phyloP scores from a whole-genome alignment of 2,329 filamentous ascomycete species.

The Pleurostoma richardsiae region DNA sequence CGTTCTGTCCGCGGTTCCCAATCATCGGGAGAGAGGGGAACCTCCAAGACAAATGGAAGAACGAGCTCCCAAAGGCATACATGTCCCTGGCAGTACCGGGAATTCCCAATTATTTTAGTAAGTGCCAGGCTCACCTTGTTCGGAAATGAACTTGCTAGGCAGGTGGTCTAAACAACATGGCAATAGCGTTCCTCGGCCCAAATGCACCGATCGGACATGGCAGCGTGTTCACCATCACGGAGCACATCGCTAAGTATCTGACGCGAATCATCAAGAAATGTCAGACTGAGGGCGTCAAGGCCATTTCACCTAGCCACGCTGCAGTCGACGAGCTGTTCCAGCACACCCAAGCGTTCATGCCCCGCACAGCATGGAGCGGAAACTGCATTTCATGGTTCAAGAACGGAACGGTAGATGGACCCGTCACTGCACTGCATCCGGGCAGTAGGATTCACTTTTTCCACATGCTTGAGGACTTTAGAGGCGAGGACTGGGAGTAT shows the following conservation, averaged over 20 bases:
- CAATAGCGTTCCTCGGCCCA: slow-evolving; percentile 43
- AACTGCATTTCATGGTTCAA: slow-evolving; percentile 48
- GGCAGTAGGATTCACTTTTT: slow-evolving; percentile 48
- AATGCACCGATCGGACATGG: slow-evolving; percentile 46
- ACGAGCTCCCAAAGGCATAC: slow-evolving; percentile 40
- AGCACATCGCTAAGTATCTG: slow-evolving; percentile 49
- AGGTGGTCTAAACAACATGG: slow-evolving; percentile 1
- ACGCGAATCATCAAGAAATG: slow-evolving; percentile 40
- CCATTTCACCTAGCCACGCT: slow-evolving; percentile 36
- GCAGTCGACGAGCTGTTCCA: slow-evolving; percentile 46
- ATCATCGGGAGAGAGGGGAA: slow-evolving; percentile 43
- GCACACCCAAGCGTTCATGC: slow-evolving; percentile 45
- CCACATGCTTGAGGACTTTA: slow-evolving; percentile 44
- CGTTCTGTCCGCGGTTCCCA: slow-evolving; percentile 46
- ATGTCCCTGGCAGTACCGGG: slow-evolving; percentile 46
- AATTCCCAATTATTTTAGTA: slow-evolving; percentile 52
- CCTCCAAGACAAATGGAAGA: slow-evolving; percentile 41
- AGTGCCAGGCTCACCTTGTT: slow-evolving; percentile 12
- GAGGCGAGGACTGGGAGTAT: slow-evolving; percentile 50
- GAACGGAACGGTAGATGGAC: slow-evolving; percentile 32
- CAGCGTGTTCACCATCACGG: slow-evolving; percentile 43
- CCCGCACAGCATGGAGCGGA: slow-evolving; percentile 44
- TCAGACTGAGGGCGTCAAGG: slow-evolving; percentile 43
- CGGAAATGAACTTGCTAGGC: not conserved
- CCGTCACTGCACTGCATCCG: slow-evolving; percentile 44